Conservation (phyloP, 1,284 basidiomycete species). For the Leccinum solheimii region DNA sequence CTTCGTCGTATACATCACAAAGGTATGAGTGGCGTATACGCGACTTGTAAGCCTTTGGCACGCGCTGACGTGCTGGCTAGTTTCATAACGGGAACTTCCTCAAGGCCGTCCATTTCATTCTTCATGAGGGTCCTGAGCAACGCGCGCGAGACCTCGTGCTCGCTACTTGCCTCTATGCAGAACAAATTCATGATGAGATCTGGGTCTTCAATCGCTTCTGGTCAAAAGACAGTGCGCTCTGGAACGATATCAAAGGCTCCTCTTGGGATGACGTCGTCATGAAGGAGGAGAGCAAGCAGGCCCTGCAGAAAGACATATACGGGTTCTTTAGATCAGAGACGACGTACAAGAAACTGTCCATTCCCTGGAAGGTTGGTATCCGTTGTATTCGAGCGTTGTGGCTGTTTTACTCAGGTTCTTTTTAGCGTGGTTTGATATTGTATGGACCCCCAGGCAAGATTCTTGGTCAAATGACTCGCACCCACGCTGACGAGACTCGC, state of each 20-base stretch:
- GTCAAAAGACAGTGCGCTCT: conserved; percentile 63
- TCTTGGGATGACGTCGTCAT: conserved; percentile 77
- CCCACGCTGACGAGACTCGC: conserved; percentile 4
- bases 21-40: conserved; percentile 24
- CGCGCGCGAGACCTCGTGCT: conserved; percentile 55
- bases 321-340: conserved; percentile 75
- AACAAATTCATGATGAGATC: conserved; percentile 64
- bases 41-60: neutral
- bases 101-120: conserved; percentile 46
- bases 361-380: conserved; percentile 74
- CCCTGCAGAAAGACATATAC: conserved; percentile 68
- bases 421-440: conserved; percentile 70
- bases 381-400: conserved; percentile 8
- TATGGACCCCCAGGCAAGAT: conserved; percentile 66
- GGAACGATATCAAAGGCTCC: conserved; percentile 70
- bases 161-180: conserved; percentile 49
- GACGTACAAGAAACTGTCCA: conserved; percentile 68
- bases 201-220: conserved; percentile 75
- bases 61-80: conserved; percentile 36
- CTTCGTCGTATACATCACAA: conserved; percentile 49
- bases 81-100: conserved; percentile 42
- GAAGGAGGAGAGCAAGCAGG: conserved; percentile 67
- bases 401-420: neutral
- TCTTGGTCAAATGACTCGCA: neutral
- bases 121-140: conserved; percentile 62